phyloP scores from a whole-genome alignment of 108 stramenopile genomes.

The Seminavis robusta region DNA sequence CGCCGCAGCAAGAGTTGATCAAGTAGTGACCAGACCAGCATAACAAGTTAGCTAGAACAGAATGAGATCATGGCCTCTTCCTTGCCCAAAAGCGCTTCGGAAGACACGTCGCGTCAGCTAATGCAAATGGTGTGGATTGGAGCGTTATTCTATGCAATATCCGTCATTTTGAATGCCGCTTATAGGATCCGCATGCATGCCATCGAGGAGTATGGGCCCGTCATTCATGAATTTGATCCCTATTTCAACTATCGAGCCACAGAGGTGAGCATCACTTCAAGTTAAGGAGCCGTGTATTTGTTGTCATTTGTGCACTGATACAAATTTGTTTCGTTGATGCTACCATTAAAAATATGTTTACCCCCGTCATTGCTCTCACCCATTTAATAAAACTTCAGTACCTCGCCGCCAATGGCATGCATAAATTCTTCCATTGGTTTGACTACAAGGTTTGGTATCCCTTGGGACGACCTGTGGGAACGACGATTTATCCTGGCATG shows the following conservation, averaged over 20 bases:
- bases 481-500: constrained; percentile 98
- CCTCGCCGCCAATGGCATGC: constrained; percentile 65
- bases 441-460: constrained; percentile 96
- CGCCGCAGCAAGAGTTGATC: no score
- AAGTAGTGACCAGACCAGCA: no score
- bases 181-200: constrained; percentile 87
- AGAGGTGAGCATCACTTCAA: no score
- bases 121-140: constrained; percentile 59
- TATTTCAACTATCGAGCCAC: constrained; percentile 95
- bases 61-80: no score
- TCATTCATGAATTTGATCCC: constrained; percentile 99
- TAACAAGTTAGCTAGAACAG: no score
- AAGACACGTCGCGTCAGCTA: constrained; percentile 29
- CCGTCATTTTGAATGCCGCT: constrained; percentile 50
- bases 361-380: background rate
- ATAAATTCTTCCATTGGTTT: constrained; percentile 82
- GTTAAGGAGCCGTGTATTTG: constrained; percentile 11
- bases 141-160: constrained; percentile 34
- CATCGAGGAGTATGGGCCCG: constrained; percentile 89
- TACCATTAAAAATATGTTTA: background rate
- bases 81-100: no score
- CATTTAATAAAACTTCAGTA: constrained; percentile 48
- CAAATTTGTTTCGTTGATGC: background rate
- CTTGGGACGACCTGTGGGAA: constrained; percentile 95
- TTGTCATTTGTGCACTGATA: background rate